Percentiles rank a stretch among this genome's conserved stretches.
These are phyloP conservation scores for Vitis labrusca DNA, from an alignment of 164 flowering plant genomes.

Conservation along the genomic window DNA sequence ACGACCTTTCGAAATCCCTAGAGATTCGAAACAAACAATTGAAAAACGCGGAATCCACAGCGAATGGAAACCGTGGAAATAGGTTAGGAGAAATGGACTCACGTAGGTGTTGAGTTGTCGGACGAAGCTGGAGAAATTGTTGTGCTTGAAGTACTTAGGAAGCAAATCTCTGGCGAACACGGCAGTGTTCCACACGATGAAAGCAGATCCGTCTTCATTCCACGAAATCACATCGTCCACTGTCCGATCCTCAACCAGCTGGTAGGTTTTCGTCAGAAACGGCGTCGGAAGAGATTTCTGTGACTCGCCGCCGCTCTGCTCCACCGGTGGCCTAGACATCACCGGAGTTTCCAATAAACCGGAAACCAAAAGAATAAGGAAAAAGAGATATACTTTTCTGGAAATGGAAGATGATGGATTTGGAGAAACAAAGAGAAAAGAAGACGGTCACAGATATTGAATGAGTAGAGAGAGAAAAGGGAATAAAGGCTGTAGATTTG, in stretches of 20 bases:
- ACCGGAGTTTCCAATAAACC: not conserved
- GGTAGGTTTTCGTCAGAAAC: constrained; percentile 61
- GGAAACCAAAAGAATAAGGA: not conserved
- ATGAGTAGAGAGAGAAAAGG: too few relatives aligned
- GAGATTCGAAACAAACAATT: not conserved
- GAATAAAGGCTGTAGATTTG: too few relatives aligned
- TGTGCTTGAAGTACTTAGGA: constrained; percentile 68
- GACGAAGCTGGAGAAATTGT: constrained; percentile 72
- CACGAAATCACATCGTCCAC: constrained; percentile 70
- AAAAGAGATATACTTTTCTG: not conserved
- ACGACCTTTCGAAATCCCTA: constrained; percentile 72
- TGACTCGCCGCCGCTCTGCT: constrained; percentile 25
- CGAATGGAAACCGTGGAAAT: not conserved
- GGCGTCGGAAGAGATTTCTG: constrained; percentile 62
- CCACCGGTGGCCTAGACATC: constrained; percentile 35
- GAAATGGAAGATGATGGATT: too few relatives aligned
- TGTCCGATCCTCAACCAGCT: constrained; percentile 53
- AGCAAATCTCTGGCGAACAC: constrained; percentile 70
- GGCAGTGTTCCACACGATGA: constrained; percentile 64
- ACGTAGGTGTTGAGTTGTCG: constrained; percentile 79
- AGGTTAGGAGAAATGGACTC: not conserved
- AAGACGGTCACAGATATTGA: not conserved
- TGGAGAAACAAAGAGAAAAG: not conserved
- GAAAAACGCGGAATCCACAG: not conserved
- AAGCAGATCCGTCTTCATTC: constrained; percentile 66